phyloP scores from a whole-genome alignment of 2,329 filamentous ascomycete species.

The Colletotrichum plurivorum region DNA sequence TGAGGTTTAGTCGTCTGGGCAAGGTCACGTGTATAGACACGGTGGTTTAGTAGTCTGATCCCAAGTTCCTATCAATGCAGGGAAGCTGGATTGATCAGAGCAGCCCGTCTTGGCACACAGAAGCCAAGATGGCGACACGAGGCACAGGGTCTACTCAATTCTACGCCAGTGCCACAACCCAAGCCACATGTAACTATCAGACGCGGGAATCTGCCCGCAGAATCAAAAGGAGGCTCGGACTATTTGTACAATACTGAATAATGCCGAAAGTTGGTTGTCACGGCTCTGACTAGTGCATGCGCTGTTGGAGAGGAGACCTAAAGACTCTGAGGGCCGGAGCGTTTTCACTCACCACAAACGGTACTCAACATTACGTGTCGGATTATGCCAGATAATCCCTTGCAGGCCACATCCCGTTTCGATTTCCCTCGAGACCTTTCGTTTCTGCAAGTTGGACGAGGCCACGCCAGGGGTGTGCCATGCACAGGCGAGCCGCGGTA shows the following conservation, averaged over 20 bases:
- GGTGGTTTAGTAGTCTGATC: too few species aligned
- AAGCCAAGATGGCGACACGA: too few species aligned
- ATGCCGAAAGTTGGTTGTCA: neutral
- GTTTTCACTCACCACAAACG: neutral
- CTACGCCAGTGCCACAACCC: neutral
- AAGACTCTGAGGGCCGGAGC: neutral
- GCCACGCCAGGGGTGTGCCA: neutral
- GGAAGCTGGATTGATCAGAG: too few species aligned
- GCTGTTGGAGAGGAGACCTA: neutral
- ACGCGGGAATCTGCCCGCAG: neutral
- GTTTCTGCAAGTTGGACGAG: neutral
- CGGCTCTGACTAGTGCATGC: neutral
- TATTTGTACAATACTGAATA: neutral
- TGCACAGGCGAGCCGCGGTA: neutral
- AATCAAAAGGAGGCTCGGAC: neutral
- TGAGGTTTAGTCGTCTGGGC: too few species aligned
- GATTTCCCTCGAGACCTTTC: neutral
- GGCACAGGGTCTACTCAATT: neutral
- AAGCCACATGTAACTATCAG: neutral
- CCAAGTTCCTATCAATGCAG: too few species aligned
- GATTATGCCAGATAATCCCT: slow-evolving; percentile 14
- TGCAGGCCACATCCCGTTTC: slow-evolving; percentile 15
- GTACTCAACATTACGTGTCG: slow-evolving; percentile 26
- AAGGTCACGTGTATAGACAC: too few species aligned
- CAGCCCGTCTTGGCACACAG: too few species aligned